Evolutionary conservation across 805 yeast species (phyloP).

Genomic region (Starmerella bombi): DNA sequence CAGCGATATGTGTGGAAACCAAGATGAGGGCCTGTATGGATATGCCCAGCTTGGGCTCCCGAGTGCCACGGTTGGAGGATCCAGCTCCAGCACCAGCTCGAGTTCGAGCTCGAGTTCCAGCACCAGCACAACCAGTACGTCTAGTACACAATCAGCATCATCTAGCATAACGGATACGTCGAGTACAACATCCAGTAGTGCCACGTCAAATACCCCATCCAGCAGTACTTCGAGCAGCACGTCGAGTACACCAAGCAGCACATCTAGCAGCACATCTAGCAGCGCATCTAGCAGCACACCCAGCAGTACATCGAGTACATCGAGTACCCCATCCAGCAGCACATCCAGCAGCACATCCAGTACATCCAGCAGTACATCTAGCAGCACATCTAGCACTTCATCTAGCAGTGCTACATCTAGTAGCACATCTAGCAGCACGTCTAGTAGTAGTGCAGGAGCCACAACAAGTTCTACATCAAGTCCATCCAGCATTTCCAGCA

Average conservation of each 20-base stretch:
- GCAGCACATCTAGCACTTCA: not conserved
- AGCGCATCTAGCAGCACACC: not conserved
- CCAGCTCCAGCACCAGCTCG: constrained; percentile 10
- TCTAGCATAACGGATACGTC: constrained; percentile 3
- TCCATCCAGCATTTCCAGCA: constrained; percentile 3
- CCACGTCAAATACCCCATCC: constrained; percentile 2
- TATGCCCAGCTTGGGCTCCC: constrained; percentile 35
- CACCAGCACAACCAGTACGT: constrained; percentile 13
- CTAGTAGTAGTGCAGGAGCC: not conserved
- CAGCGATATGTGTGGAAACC: constrained; percentile 34
- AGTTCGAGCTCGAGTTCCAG: constrained; percentile 13
- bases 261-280: constrained; percentile 1
- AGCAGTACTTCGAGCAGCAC: constrained; percentile 1
- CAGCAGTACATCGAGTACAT: not conserved
- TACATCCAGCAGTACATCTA: not conserved
- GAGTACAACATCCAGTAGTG: constrained; percentile 7
- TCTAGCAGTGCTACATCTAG: not conserved
- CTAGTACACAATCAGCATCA: constrained; percentile 4
- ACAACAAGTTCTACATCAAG: constrained; percentile 1
- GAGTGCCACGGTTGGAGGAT: constrained; percentile 23
- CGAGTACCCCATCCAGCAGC: constrained; percentile 1
- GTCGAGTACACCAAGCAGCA: not conserved
- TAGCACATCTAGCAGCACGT: not conserved
- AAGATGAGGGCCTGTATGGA: constrained; percentile 37
- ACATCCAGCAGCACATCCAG: not conserved